These are phyloP conservation scores for Ajuga reptans DNA, from an alignment of 305 asterid genomes.

Conservation along the genomic window DNA sequence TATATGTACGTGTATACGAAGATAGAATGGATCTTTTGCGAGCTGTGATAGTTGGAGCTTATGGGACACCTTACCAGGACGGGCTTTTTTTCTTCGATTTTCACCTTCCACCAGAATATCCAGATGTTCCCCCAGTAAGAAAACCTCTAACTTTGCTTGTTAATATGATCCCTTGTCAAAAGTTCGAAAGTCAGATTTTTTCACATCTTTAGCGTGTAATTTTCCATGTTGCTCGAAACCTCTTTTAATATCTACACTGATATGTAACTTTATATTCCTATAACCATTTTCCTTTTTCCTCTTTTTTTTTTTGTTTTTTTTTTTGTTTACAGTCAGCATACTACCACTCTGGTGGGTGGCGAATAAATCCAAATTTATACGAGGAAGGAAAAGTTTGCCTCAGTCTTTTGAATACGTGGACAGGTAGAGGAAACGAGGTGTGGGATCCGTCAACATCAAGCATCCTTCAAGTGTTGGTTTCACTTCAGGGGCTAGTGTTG, in stretches of 20 bases:
- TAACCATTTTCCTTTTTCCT: constrained; percentile 20
- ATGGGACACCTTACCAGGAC: constrained; percentile 95
- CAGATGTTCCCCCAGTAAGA: constrained; percentile 85
- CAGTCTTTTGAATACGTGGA: constrained; percentile 91
- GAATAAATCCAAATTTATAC: constrained; percentile 88
- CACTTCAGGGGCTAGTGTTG: constrained; percentile 90
- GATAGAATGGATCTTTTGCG: constrained; percentile 94
- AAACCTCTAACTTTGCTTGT: background rate
- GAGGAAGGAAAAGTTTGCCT: constrained; percentile 98
- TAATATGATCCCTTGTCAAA: background rate
- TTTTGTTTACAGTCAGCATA: constrained; percentile 58
- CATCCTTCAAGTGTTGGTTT: constrained; percentile 94
- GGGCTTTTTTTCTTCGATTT: constrained; percentile 95
- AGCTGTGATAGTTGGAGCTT: constrained; percentile 94
- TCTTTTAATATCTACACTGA: background rate
- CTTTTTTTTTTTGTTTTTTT: too few species aligned
- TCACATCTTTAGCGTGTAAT: background rate
- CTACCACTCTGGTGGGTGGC: constrained; percentile 96
- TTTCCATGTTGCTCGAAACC: background rate
- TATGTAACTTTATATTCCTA: background rate
- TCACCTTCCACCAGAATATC: constrained; percentile 85
- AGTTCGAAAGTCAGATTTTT: background rate
- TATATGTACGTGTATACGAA: constrained; percentile 86
- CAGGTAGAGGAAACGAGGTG: constrained; percentile 90
- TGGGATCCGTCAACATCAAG: constrained; percentile 97